A percentile compares a stretch with the other conserved stretches of the same genome.
phyloP scores from a whole-genome alignment of 257 asterid species.

The Solanum sejunctum region DNA sequence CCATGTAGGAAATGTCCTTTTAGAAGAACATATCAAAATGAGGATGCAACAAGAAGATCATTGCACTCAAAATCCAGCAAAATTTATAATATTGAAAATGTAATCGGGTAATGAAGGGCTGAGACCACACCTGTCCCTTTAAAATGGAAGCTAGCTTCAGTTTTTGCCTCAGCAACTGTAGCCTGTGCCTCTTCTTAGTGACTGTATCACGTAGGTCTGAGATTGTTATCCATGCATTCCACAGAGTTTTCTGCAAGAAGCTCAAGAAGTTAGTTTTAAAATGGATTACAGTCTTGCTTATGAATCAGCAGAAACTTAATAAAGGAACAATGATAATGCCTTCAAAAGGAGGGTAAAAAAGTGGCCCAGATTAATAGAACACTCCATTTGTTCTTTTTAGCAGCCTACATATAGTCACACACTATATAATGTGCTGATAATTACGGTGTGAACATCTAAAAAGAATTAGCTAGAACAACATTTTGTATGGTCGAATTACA shows the following conservation, averaged over 20 bases:
- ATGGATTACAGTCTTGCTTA: neutral
- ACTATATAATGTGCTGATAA: neutral
- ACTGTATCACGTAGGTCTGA: conserved; percentile 82
- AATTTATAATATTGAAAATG: neutral
- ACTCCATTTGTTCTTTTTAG: neutral
- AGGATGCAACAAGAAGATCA: neutral
- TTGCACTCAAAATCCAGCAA: neutral
- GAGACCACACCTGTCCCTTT: conserved; percentile 64
- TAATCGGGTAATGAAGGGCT: neutral
- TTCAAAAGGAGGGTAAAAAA: neutral
- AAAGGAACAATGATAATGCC: neutral
- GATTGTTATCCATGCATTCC: conserved; percentile 95
- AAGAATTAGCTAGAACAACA: neutral
- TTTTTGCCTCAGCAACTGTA: conserved; percentile 86
- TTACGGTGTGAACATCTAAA: neutral
- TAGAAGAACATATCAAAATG: neutral
- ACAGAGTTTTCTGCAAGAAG: conserved; percentile 53
- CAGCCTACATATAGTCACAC: neutral
- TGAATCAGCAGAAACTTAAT: neutral
- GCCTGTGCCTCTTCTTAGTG: conserved; percentile 81
- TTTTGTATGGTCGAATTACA: neutral
- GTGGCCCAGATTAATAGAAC: neutral
- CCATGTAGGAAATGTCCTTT: neutral
- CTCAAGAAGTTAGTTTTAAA: neutral
- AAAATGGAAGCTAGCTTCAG: conserved; percentile 88